Evolutionary conservation across 352 stramenopile species (phyloP), one percentile per base, ranked within the genome.

Genomic region (Blastocystis sp.): DNA sequence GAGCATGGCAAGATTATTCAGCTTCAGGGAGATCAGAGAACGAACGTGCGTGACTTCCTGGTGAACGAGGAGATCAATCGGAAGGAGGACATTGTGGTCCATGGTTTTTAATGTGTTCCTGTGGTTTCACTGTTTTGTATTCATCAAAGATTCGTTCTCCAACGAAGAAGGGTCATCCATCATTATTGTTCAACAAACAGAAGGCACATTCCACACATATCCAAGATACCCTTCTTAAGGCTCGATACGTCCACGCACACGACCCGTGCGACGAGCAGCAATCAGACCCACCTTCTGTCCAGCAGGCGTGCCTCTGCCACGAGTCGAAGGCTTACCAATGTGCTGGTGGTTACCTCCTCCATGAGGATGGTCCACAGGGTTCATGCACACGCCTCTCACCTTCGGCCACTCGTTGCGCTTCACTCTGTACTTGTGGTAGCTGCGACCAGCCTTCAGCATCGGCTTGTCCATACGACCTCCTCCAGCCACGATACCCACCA

Each of bases 391-490:
- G n/a, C n/a, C n/a, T n/a, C n/a, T n/a, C n/a, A n/a, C n/a, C n/a
- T n/a, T n/a, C n/a, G n/a, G n/a, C n/a, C n/a, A n/a, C n/a, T n/a
- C n/a, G n/a, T n/a, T n/a, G n/a, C n/a, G n/a, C n/a, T n/a, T n/a
- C n/a, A n/a, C n/a, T n/a, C n/a, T n/a, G n/a, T n/a, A n/a, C n/a
- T n/a, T n/a, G n/a, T n/a, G n/a, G n/a, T n/a, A n/a, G n/a, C n/a
- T n/a, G n/a, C n/a, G n/a, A n/a, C n/a, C n/a, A n/a, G n/a, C n/a
- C 57, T 98, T 99, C 63, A 98, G 91, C 86, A 98, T 93, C 27
- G 96, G 95, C 92, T 98, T 98, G 91, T 99, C 96, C 24, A 95
- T 98, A 92, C 95, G 94, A 87, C 96, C 96, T 91, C 95, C 95
- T 87, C 96, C 95, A 87, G 95, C 96, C 86, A 99, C 93, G 86